These are phyloP conservation scores for Thielaviopsis musarum DNA, from an alignment of 2,329 filamentous ascomycete species.

Conservation along the genomic window DNA sequence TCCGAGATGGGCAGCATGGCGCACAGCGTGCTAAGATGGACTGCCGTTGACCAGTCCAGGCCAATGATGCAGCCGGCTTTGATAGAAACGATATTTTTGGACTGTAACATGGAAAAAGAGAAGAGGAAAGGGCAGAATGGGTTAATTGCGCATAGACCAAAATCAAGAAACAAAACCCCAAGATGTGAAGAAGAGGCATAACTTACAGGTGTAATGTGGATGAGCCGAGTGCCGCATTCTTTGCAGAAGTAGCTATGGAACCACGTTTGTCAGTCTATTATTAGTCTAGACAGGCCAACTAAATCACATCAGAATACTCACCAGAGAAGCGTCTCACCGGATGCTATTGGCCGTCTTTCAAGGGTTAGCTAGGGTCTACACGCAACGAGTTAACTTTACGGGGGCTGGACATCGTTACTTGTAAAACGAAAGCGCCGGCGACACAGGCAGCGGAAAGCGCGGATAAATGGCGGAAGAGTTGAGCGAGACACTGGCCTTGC, in stretches of 20 bases:
- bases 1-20: slow-evolving; percentile 55
- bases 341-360: slow-evolving; percentile 36
- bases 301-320: slow-evolving; percentile 17
- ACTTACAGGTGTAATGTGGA: slow-evolving; percentile 42
- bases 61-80: slow-evolving; percentile 52
- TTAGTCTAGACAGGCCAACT: background rate
- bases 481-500: slow-evolving; percentile 49
- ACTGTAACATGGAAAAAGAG: slow-evolving; percentile 18
- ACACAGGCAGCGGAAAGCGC: slow-evolving; percentile 38
- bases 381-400: slow-evolving; percentile 11
- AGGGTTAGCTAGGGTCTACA: background rate
- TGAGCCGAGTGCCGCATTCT: slow-evolving; percentile 45
- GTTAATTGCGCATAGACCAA: slow-evolving; percentile 7
- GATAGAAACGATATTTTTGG: slow-evolving; percentile 43
- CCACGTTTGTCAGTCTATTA: background rate
- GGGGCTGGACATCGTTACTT: slow-evolving; percentile 22
- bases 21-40: slow-evolving; percentile 51
- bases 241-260: slow-evolving; percentile 44
- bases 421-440: slow-evolving; percentile 34
- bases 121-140: slow-evolving; percentile 4
- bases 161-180: background rate
- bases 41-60: slow-evolving; percentile 41
- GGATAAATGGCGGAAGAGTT: slow-evolving; percentile 56
- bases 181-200: background rate
- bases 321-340: slow-evolving; percentile 42